Conservation (phyloP, 805 yeast species). For the Wickerhamomyces strasburgensis region DNA sequence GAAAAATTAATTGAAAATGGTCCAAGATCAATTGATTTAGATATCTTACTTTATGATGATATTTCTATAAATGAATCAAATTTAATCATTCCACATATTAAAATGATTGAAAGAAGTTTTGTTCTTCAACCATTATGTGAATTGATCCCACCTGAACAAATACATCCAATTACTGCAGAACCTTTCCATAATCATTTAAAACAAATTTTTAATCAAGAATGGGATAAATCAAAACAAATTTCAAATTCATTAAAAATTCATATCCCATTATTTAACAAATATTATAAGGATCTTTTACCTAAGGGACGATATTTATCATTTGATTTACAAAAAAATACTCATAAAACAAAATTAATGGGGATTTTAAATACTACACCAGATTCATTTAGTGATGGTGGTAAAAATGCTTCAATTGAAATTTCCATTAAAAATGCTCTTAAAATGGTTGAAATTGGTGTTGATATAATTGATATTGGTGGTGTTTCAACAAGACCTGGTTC, state of each 20-base stretch:
- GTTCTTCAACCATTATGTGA: conserved; percentile 89
- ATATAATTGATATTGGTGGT: conserved; percentile 88
- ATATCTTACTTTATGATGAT: conserved; percentile 62
- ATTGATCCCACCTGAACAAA: conserved; percentile 54
- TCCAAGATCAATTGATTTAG: conserved; percentile 88
- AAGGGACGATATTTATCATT: conserved; percentile 30
- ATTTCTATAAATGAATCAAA: conserved; percentile 47
- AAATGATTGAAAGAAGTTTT: conserved; percentile 86
- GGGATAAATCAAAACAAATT: conserved; percentile 37
- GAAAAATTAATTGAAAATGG: conserved; percentile 83
- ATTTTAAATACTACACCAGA: conserved; percentile 89
- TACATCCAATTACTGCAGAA: conserved; percentile 86
- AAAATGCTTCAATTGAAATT: conserved; percentile 31
- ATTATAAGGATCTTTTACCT: conserved; percentile 12
- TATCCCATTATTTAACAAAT: conserved; percentile 39
- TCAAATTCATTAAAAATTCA: conserved; percentile 45
- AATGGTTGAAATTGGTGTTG: conserved; percentile 58
- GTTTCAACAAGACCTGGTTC: conserved; percentile 91
- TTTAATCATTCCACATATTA: conserved; percentile 77
- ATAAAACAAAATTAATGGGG: conserved; percentile 75
- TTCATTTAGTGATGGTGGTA: conserved; percentile 90
- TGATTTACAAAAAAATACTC: conserved; percentile 39
- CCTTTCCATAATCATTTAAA: conserved; percentile 65
- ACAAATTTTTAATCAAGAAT: conserved; percentile 40
- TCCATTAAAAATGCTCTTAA: conserved; percentile 41